Evolutionary conservation across 805 yeast genomes (phyloP), one percentile per base, ranked within the genome.

Genomic region (Tetrapisispora nanseiensis): DNA sequence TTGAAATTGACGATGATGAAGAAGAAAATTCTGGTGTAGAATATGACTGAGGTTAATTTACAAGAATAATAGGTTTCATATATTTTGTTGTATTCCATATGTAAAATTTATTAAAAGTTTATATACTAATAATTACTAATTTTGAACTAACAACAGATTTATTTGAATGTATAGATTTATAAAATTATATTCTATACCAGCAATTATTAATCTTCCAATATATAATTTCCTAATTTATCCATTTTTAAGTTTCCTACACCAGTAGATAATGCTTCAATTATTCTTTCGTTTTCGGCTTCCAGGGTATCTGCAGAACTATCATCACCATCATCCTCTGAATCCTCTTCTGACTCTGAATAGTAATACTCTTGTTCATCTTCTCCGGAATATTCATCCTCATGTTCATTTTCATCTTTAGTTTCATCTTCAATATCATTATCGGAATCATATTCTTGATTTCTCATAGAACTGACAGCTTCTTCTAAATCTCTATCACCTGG

Each of bases 191-290:
- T 24, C 16, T 33, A 10, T 15, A 33, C 13, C 6, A 27, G 15
- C 13, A 27, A 11, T 18, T 19, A 11, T 46, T 43, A 52, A 8
- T 62, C 66, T 30, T 82, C 85, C 30, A 85, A 58, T 27, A 83
- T 79, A 57, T 85, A 85, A 61, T 85, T 85, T 32, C 95, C 95
- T 35, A 85, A 59, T 52, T 79, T 82, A 57, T 85, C 95, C 81
- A 82, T 78, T 57, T 82, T 82, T 49, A 85, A 62, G n/a, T 76
- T 71, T 37, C 72, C 69, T 2, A 72, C 74, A 18, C 90, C 92
- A 6, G 63, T 58, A 11, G 78, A 75, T 39, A 84, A 62, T 2
- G 90, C 92, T 47, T 77, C 77, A 21, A 84, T 75, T 55, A 84
- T 85, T 54, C 75, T 73, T 34, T 73, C 80, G 30, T 75, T 78